Evolutionary conservation across 441 rosid genomes (phyloP).

Genomic region (Jatropha podagrica): DNA sequence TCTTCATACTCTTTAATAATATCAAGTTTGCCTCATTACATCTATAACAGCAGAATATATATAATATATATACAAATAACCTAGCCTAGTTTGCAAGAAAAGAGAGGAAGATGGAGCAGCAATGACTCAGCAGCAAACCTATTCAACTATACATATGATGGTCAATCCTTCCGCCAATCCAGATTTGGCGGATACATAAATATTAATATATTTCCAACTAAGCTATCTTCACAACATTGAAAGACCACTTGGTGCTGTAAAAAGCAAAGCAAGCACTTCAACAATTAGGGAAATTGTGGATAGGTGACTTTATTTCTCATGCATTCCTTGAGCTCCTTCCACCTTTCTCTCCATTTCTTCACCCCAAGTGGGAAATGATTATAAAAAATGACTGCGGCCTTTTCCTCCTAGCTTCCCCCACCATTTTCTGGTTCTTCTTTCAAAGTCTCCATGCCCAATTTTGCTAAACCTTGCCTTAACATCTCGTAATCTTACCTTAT

Average conservation of each 20-base stretch:
- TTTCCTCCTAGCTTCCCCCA: constrained; percentile 64
- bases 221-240: constrained; percentile 17
- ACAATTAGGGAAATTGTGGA: constrained; percentile 16
- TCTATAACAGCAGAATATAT: constrained; percentile 23
- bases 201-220: constrained; percentile 18
- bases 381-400: constrained; percentile 17
- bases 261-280: constrained; percentile 8
- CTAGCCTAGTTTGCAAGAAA: constrained; percentile 18
- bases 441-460: constrained; percentile 44
- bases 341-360: background rate
- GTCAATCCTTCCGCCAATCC: constrained; percentile 28
- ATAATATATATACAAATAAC: constrained; percentile 24
- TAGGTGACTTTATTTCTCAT: background rate
- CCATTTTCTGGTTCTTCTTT: constrained; percentile 73
- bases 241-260: constrained; percentile 12
- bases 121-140: constrained; percentile 22
- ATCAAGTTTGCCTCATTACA: constrained; percentile 27
- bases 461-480: constrained; percentile 65
- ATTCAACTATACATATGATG: constrained; percentile 34
- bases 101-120: constrained; percentile 1
- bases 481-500: constrained; percentile 70
- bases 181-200: constrained; percentile 29
- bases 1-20: constrained; percentile 17
- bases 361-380: background rate
- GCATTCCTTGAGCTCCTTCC: constrained; percentile 11